Evolutionary conservation across 495 filamentous ascomycete species (phyloP), one percentile per base, ranked within the genome.

Genomic region (Penicillium diatomitis): DNA sequence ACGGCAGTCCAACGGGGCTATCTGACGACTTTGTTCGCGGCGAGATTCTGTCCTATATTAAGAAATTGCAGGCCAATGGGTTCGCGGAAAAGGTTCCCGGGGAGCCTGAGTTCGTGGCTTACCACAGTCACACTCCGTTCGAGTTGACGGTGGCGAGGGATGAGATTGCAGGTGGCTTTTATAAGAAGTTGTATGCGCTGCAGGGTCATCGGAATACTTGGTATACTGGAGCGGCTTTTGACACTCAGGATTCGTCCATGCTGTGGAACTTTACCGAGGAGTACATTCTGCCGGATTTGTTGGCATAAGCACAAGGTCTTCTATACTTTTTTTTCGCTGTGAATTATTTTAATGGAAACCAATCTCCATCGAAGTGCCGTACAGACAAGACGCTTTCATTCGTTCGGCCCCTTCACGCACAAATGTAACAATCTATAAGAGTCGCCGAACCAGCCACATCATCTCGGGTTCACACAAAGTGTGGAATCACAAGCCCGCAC

Each of bases 151-250:
- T 68, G 1, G 41, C 57, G 2, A 12, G 49, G 0, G 55, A 61
- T 3, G 38, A 54, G 0, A 67, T 74, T 37, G 40, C 33, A 8
- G 41, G 51, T 31, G 68, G 71, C 0, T 74, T 70, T 44, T 74
- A 72, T 49, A 42, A 53, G 6, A 47, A 62, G 28, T 38, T 72
- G 12, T 68, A 65, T 54, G 57, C 52, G 0, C 50, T 72, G 48
- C 69, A 74, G 49, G 71, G 71, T 0, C 32, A 55, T 34, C 46
- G 50, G 37, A 59, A 51, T 32, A 71, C 69, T 0, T 74, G 57
- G 50, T 72, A 61, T 48, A 70, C 65, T 2, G 65, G 71, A 2
- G 50, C 53, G 7, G 52, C 55, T 27, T 54, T 54, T 28, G 48
- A 58, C 27, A 48, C 46, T 5, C 55, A 58, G 10, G 52, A 58